phyloP scores from a whole-genome alignment of 441 rosid species.

The Raphanus hybrid region DNA sequence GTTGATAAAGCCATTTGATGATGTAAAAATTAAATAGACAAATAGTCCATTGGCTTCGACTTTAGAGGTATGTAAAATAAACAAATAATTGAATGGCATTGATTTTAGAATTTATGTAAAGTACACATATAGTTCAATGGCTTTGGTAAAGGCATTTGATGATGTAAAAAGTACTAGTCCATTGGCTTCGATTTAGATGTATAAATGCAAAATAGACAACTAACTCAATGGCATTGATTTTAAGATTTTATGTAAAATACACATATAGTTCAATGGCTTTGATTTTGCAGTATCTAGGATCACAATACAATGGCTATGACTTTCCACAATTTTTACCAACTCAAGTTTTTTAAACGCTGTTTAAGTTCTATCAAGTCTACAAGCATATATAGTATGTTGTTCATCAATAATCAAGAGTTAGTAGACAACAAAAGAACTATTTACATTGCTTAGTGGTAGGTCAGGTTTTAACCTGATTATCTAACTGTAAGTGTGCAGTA shows the following conservation, averaged over 20 bases:
- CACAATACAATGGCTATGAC: neutral
- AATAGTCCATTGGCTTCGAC: neutral
- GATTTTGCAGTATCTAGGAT: neutral
- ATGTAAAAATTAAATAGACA: too few species aligned
- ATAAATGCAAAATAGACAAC: too few species aligned
- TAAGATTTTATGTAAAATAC: too few species aligned
- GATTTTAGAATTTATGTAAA: neutral
- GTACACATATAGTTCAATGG: too few species aligned
- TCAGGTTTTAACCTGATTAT: too few species aligned
- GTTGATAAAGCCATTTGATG: neutral
- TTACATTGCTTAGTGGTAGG: slow-evolving; percentile 63
- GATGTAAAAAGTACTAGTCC: neutral
- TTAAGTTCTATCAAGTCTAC: neutral
- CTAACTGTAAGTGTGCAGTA: too few species aligned
- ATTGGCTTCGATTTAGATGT: neutral
- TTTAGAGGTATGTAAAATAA: neutral
- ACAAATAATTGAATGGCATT: neutral
- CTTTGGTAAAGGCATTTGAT: neutral
- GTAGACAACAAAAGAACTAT: slow-evolving; percentile 42
- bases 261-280: neutral
- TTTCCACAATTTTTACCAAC: neutral
- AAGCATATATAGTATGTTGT: neutral
- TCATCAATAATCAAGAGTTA: slow-evolving; percentile 22
- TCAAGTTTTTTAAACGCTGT: neutral
- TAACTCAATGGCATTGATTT: too few species aligned